phyloP scores from a whole-genome alignment of 768 basidiomycete genomes.

The Collybiopsis luxurians region DNA sequence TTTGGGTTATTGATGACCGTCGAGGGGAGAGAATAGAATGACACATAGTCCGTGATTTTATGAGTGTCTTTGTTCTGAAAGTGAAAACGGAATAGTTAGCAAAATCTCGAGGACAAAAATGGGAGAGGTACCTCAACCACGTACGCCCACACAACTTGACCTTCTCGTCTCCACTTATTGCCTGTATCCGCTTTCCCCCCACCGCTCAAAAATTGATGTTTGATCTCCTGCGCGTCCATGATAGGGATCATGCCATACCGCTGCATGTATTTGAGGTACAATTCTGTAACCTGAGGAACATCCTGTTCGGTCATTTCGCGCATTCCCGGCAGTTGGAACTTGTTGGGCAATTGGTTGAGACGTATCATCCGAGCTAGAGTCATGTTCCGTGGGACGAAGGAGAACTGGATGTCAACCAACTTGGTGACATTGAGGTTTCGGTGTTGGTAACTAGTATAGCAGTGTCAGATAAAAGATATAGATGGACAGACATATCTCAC shows the following conservation, averaged over 20 bases:
- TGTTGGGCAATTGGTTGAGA: conserved; percentile 61
- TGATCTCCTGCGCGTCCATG: conserved; percentile 73
- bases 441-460: conserved; percentile 72
- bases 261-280: conserved; percentile 77
- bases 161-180: conserved; percentile 52
- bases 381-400: conserved; percentile 80
- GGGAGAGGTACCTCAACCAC: conserved; percentile 78
- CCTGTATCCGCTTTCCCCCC: conserved; percentile 56
- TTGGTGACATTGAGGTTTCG: conserved; percentile 90
- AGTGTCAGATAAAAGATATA: conserved; percentile 6
- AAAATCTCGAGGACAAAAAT: neutral
- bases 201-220: conserved; percentile 89
- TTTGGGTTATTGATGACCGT: conserved; percentile 81
- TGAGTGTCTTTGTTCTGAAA: conserved; percentile 78
- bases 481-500: conserved; percentile 35
- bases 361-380: conserved; percentile 91
- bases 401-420: conserved; percentile 87
- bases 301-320: conserved; percentile 89
- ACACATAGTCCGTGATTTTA: conserved; percentile 92
- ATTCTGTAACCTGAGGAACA: conserved; percentile 60
- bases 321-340: conserved; percentile 56
- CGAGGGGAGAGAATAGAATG: conserved; percentile 96
- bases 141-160: conserved; percentile 94
- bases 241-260: conserved; percentile 83
- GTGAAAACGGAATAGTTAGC: neutral